These are phyloP conservation scores for Rhodotorula diobovata DNA, from an alignment of 768 basidiomycete species.

Conservation along the genomic window DNA sequence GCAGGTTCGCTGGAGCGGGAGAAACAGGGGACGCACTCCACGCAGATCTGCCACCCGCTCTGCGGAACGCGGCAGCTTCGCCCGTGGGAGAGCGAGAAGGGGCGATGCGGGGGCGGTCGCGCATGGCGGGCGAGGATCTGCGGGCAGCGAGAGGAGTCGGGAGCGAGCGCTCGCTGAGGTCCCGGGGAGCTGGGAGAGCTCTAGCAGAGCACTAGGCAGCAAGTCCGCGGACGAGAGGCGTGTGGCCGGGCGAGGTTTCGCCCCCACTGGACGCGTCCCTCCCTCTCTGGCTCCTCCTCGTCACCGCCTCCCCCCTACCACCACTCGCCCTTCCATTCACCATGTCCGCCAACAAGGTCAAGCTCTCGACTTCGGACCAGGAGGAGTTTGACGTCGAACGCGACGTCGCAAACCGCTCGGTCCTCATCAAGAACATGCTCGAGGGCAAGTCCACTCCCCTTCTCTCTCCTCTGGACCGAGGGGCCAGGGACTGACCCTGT, in stretches of 20 bases:
- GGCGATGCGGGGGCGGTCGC: neutral
- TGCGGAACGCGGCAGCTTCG: neutral
- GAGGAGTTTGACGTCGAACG: conserved; percentile 90
- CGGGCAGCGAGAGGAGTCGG: neutral
- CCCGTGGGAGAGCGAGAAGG: neutral
- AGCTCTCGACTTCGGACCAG: conserved; percentile 88
- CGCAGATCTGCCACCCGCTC: neutral
- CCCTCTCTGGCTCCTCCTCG: neutral
- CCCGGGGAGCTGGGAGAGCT: no score
- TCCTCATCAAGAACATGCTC: conserved; percentile 99
- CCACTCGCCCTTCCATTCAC: neutral
- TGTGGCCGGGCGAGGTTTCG: no score
- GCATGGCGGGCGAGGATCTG: neutral
- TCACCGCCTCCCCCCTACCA: no score
- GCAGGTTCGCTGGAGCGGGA: neutral
- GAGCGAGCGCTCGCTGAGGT: no score
- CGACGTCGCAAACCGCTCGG: conserved; percentile 71
- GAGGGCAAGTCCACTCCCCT: conserved; percentile 61
- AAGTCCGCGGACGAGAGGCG: neutral
- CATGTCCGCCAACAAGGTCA: conserved; percentile 52
- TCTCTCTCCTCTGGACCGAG: neutral
- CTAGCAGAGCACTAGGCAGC: no score
- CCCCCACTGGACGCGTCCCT: neutral
- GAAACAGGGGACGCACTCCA: neutral
- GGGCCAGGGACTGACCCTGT: neutral